Evolutionary conservation across 768 basidiomycete species (phyloP).

Genomic region (Vishniacozyma victoriae): DNA sequence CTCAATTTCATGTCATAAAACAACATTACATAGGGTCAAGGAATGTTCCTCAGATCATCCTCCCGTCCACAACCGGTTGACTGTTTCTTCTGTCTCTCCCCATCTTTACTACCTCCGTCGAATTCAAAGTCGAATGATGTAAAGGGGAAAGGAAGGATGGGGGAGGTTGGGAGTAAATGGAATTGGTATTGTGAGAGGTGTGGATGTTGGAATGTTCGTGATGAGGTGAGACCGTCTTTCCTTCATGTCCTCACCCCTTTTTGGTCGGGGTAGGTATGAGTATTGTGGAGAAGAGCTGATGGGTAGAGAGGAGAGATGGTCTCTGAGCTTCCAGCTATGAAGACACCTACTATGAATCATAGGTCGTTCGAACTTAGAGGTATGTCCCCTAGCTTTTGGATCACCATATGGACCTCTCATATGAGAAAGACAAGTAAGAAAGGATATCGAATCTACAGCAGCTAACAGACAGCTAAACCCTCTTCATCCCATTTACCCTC

Average conservation of each 20-base stretch:
- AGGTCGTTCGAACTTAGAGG: slow-evolving; percentile 33
- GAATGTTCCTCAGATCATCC: slow-evolving; percentile 32
- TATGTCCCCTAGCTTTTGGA: too few species aligned
- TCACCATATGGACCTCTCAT: too few species aligned
- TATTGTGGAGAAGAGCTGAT: slow-evolving; percentile 1
- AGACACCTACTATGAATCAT: slow-evolving; percentile 62
- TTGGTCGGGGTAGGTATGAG: background rate
- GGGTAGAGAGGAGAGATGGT: slow-evolving; percentile 62
- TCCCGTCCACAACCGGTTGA: slow-evolving; percentile 31
- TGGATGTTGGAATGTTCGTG: slow-evolving; percentile 35
- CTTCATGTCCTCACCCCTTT: too few species aligned
- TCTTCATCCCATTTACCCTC: slow-evolving; percentile 33
- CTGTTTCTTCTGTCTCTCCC: slow-evolving; percentile 42
- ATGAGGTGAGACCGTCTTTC: slow-evolving; percentile 18
- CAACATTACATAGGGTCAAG: too few species aligned
- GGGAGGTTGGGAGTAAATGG: slow-evolving; percentile 31
- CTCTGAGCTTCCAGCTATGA: slow-evolving; percentile 84
- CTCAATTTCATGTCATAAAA: too few species aligned
- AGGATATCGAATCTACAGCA: background rate
- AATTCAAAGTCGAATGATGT: slow-evolving; percentile 1
- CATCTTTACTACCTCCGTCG: slow-evolving; percentile 22
- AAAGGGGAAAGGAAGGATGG: slow-evolving; percentile 26
- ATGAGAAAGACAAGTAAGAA: background rate
- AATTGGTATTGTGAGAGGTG: slow-evolving; percentile 39
- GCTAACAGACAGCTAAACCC: slow-evolving; percentile 21